A percentile compares a stretch with the other conserved stretches of the same genome.
Conservation (phyloP, 139 green algal species). For the Auxenochlorella pyrenoidosa region DNA sequence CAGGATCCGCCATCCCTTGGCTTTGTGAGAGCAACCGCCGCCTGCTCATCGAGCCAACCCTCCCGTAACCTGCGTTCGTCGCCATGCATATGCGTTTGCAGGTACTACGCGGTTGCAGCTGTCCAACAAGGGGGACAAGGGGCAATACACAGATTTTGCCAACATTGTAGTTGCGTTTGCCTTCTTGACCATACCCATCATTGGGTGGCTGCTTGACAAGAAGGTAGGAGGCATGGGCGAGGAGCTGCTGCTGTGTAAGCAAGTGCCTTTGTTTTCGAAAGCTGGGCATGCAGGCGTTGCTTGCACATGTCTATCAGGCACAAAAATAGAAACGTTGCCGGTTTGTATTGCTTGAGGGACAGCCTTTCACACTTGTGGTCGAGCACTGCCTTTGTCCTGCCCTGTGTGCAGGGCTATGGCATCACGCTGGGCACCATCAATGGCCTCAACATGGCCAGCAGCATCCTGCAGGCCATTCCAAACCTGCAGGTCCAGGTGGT, state of each 20-base stretch:
- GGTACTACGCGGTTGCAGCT: constrained; percentile 67
- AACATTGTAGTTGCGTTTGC: constrained; percentile 71
- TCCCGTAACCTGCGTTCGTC: no score
- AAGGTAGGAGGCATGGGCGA: constrained; percentile 17
- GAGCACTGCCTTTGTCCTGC: not conserved
- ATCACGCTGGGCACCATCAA: constrained; percentile 67
- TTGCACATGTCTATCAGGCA: no score
- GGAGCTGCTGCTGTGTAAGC: not conserved
- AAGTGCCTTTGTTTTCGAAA: not conserved
- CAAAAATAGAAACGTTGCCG: no score
- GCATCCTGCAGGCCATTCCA: constrained; percentile 59
- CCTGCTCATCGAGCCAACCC: no score
- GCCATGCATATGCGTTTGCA: not conserved
- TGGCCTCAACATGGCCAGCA: constrained; percentile 50
- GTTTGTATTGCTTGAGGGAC: not conserved
- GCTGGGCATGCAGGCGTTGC: no score
- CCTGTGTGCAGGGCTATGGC: constrained; percentile 57
- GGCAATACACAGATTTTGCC: constrained; percentile 59
- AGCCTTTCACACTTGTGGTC: no score
- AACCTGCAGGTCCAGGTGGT: constrained; percentile 55
- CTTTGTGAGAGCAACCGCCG: not conserved
- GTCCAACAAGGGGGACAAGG: constrained; percentile 55
- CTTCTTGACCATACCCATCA: constrained; percentile 60
- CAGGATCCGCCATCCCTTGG: not conserved
- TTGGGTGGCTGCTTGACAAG: constrained; percentile 71